Conservation (phyloP, 805 yeast species). For the Candida broadrunensis region DNA sequence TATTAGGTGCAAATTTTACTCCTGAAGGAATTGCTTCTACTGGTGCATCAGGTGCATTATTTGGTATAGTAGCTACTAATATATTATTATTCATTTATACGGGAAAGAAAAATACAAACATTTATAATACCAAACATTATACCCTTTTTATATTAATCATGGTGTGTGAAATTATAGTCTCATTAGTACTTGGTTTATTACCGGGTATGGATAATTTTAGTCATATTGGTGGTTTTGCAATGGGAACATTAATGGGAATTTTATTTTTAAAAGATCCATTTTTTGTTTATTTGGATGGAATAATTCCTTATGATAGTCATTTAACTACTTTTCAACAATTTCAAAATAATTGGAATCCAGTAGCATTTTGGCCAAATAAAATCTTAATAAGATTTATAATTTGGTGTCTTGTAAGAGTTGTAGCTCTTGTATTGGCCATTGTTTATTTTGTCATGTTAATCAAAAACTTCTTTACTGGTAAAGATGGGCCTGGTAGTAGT, state of each 20-base stretch:
- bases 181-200: constrained; percentile 60
- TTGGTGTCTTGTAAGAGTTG: constrained; percentile 53
- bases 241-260: constrained; percentile 53
- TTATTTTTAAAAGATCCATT: constrained; percentile 56
- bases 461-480: constrained; percentile 41
- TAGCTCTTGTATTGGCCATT: constrained; percentile 42
- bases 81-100: constrained; percentile 51
- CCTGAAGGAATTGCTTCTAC: constrained; percentile 64
- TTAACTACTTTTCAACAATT: constrained; percentile 30
- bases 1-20: constrained; percentile 67
- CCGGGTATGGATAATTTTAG: constrained; percentile 77
- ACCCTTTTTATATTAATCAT: constrained; percentile 43
- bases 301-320: constrained; percentile 30
- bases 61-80: constrained; percentile 66
- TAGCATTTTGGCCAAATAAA: constrained; percentile 30
- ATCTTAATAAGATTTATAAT: constrained; percentile 36
- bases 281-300: constrained; percentile 39
- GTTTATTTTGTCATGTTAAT: constrained; percentile 50
- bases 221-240: constrained; percentile 71
- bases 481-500: constrained; percentile 35
- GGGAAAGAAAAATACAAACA: constrained; percentile 48
- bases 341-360: constrained; percentile 38
- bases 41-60: constrained; percentile 71
- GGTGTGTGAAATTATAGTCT: constrained; percentile 54
- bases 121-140: constrained; percentile 46